These are phyloP conservation scores for Xylariales sp. DNA, from an alignment of 2,329 filamentous ascomycete genomes.

Conservation along the genomic window DNA sequence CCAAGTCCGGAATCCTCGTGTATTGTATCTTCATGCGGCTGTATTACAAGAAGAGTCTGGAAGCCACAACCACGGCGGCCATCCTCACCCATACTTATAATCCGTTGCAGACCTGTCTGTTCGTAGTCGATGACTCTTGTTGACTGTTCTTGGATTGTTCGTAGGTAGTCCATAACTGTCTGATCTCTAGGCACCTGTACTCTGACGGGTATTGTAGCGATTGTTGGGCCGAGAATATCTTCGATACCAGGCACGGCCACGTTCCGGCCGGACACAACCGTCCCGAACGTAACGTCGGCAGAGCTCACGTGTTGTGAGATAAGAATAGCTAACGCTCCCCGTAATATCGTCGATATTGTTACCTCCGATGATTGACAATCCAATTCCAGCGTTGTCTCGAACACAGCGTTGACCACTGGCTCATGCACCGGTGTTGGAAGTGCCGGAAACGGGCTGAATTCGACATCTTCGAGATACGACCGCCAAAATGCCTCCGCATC, in stretches of 20 bases:
- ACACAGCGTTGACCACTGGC: too few species aligned
- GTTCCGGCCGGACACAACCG: background rate
- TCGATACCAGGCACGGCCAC: background rate
- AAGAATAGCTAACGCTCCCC: background rate
- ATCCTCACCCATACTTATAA: background rate
- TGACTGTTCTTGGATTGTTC: constrained; percentile 23
- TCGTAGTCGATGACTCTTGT: constrained; percentile 7
- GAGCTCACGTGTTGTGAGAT: background rate
- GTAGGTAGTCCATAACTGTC: constrained; percentile 10
- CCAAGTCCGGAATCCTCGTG: constrained; percentile 1
- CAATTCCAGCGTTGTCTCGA: background rate
- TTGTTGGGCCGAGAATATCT: background rate
- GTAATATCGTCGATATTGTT: background rate
- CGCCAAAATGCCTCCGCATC: background rate
- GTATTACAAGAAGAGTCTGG: constrained; percentile 6
- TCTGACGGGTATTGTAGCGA: background rate
- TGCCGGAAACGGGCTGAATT: too few species aligned
- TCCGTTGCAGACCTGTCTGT: constrained; percentile 7
- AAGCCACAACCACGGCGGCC: constrained; percentile 1
- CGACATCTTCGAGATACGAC: background rate
- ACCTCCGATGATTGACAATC: background rate
- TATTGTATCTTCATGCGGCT: constrained; percentile 3
- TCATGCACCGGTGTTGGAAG: too few species aligned
- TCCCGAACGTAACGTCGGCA: background rate
- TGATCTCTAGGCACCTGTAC: too few species aligned